Base-by-base conservation (phyloP, 139 green algal species). In the Chloropicon primus region DNA sequence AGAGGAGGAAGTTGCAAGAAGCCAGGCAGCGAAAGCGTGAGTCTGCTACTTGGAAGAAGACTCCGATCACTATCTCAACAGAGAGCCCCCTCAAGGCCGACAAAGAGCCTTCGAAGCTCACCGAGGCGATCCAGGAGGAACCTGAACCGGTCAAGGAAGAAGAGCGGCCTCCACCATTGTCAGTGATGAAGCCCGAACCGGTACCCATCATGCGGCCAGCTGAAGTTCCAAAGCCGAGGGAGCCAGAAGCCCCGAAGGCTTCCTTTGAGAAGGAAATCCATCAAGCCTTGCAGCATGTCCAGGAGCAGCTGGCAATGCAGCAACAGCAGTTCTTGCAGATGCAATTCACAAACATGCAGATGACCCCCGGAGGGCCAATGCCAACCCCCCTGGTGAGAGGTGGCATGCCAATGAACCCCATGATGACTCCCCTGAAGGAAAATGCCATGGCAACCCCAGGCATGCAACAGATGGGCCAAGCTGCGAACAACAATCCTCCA, bases 401-500 rank as follows among this genome's bases (percentile, higher is more conserved):
- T 3, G 24, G 24, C 5, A 26, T 27, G 23, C 24, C 23, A 26
- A 27, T 27, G 71, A 74, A 28, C 23, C 23, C 71, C 17, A 27
- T 26, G 71, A 74, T 74, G 71, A 21, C 71, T 5, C 23, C 23
- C 17, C 23, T 26, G 5, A 27, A 26, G 5, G 71, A 28, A 26
- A 74, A 27, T 22, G 53, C 53, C 21, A 22, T 21, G 53, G 53
- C 21, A 5, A 27, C 71, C 23, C 71, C 71, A 27, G 71, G 71
- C 71, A 28, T 74, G 23, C 71, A 26, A 10, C 23, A 3, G 71
- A 74, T 74, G 71, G 71, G 23, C 71, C 71, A 74, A 21, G 71
- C 23, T 26, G 71, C 71, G 23, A 26, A 26, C 23, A 78, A 80
- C 23, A 78, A 81, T 2, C 72, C 78, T 2, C 77, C 81, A 23